These are phyloP conservation scores for Lachancea dasiensis DNA, from an alignment of 805 yeast species.

Conservation along the genomic window DNA sequence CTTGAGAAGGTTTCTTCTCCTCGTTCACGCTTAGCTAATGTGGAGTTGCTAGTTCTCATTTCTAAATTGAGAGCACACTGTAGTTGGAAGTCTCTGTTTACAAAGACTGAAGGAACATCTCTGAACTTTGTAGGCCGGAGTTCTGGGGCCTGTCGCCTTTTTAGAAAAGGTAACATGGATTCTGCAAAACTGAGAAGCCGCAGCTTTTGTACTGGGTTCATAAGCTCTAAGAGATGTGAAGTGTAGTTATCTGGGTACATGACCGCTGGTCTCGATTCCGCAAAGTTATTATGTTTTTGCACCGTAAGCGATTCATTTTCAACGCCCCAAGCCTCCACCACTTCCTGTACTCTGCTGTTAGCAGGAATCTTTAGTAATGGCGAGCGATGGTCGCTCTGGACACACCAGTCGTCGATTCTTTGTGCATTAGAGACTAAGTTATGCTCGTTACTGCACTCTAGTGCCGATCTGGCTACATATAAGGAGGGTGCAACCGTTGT, in stretches of 20 bases:
- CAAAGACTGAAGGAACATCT: constrained; percentile 18
- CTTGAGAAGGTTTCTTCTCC: background rate
- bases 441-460: background rate
- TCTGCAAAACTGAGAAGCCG: constrained; percentile 14
- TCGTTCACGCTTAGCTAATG: no score
- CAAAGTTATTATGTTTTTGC: background rate
- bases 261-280: background rate
- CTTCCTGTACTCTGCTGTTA: constrained; percentile 16
- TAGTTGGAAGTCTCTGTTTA: constrained; percentile 12
- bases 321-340: constrained; percentile 34
- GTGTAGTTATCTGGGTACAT: constrained; percentile 13
- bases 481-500: background rate
- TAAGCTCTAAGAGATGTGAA: constrained; percentile 7
- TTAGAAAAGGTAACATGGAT: constrained; percentile 16
- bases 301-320: constrained; percentile 20
- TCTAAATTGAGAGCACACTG: constrained; percentile 10
- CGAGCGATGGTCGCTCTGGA: constrained; percentile 12
- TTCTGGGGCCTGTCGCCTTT: constrained; percentile 10
- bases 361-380: constrained; percentile 3
- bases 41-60: background rate
- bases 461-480: background rate
- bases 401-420: constrained; percentile 24
- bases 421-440: constrained; percentile 13
- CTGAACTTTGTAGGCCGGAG: constrained; percentile 10
- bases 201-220: constrained; percentile 12